Evolutionary conservation across 495 filamentous ascomycete species (phyloP), one percentile per base, ranked within the genome.

Genomic region (Cercophora newfieldiana): DNA sequence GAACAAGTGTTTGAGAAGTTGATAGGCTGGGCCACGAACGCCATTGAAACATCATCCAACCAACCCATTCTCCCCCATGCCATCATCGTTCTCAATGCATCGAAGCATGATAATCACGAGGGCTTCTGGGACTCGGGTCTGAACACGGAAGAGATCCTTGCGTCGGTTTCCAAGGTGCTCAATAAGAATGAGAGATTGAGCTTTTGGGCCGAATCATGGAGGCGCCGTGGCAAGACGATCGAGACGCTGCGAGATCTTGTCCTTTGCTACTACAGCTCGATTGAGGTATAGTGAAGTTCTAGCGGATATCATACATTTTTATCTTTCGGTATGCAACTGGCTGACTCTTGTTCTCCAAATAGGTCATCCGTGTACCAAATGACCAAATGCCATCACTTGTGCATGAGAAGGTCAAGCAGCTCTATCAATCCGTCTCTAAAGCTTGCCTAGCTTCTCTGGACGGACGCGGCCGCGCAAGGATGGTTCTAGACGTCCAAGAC

Each of bases 1-100:
- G 57, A 60, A 48, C 21, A 60, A 19, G 57, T 60, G 16, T 60
- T 60, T 16, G 57, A 60, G 30, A 7, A 60, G n/a, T 19, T 60
- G 30, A 44, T 60, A 22, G 22, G 30, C 19, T 60, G 57, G 57
- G 57, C 57, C 29, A 48, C 33, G 7, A 60, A 60, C 30, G 57
- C 57, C 57, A 60, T 60, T 10, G 57, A 60, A 21, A 60, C 57
- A 26, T 47, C 57, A 26, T 60, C 57, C 30, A 60, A 60, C 57
- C 57, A 60, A 21, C 57, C 57, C 57, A 60, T 60, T 60, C 57
- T 60, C 7, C 57, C 57, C 33, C 57, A 60, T 28, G 57, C 57
- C 31, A 60, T 60, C 57, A 60, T 60, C n/a, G 57, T 60, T 6
- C 57, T 60, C 30, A 60, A 60, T 31, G 55, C 55, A 19, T 58